These are phyloP conservation scores for Neurospora sp. DNA, from an alignment of 495 filamentous ascomycete species.

Conservation along the genomic window DNA sequence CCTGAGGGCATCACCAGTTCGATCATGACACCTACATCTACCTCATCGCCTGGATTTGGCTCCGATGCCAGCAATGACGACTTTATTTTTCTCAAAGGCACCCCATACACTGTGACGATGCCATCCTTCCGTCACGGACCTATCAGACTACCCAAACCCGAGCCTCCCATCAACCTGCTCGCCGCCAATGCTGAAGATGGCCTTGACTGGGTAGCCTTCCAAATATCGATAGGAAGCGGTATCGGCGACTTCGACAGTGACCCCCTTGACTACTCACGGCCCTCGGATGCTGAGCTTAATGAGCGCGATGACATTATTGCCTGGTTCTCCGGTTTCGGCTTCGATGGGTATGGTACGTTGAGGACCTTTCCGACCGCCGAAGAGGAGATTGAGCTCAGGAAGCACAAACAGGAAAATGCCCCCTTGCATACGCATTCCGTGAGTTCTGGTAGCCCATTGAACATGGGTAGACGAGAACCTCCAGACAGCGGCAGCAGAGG, in stretches of 20 bases:
- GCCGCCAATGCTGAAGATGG: constrained; percentile 31
- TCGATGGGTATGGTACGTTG: constrained; percentile 25
- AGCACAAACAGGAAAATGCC: not conserved
- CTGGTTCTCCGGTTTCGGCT: constrained; percentile 37
- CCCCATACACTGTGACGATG: constrained; percentile 29
- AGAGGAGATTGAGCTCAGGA: not conserved
- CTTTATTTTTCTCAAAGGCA: constrained; percentile 31
- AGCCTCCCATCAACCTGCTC: constrained; percentile 24
- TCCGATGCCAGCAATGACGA: constrained; percentile 17
- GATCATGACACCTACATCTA: constrained; percentile 9
- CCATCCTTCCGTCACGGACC: constrained; percentile 38
- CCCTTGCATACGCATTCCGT: not conserved
- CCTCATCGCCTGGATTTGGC: constrained; percentile 4
- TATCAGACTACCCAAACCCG: constrained; percentile 34
- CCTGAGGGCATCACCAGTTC: constrained; percentile 26
- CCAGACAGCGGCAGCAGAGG: not conserved
- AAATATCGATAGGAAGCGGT: constrained; percentile 44
- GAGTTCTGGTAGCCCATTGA: not conserved
- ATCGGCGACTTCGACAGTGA: constrained; percentile 35
- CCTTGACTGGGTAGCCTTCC: constrained; percentile 47
- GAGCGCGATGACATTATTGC: constrained; percentile 29
- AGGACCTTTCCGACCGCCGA: constrained; percentile 10
- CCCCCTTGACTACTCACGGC: constrained; percentile 28
- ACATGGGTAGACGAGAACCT: not conserved
- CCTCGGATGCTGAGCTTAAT: constrained; percentile 24